Base-by-base conservation (phyloP, 306 rosid species). In the Castanea crenata region DNA sequence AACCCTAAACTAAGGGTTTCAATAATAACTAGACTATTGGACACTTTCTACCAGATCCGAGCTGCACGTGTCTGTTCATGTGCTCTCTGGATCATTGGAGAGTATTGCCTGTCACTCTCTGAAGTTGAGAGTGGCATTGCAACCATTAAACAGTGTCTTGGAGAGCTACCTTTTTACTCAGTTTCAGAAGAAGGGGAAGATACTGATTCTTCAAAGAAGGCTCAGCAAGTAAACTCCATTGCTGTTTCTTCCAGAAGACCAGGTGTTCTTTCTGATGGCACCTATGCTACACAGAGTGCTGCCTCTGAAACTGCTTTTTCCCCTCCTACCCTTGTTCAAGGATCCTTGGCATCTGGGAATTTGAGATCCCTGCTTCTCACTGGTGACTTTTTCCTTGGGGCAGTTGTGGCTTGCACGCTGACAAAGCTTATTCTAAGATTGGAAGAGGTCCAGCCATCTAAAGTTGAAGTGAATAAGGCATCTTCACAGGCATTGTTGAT, bases 221-320 rank as follows among this genome's bases (percentile, higher is more conserved):
- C 85, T 2, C 93, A 82, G 80, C 94, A 85, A 44, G 84, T 90
- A 8, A 90, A 62, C 87, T 77, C 99, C 14, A 68, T 92, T 73
- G 83, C 92, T 1, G 84, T 93, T 69, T 96, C 99, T 49, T 96
- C 99, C 32, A 93, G 93, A 86, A 89, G 99, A 87, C 99, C 99
- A 8, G 98, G 94, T 2, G 84, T 93, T 81, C 98, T 96, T 73
- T 93, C 99, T 0, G 99, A 96, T 74, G 99, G 99, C 71, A 96
- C 99, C 74, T 96, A 96, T 89, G 99, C 99, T 63, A 96, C 99
- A 61, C 99, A 96, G 84, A 91, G 98, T 85, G 99, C 99, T 76
- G 97, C 95, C 8, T 78, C 92, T 58, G 99, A 96, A 85, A 96
- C 97, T 80, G 94, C 92, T 65, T 85, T 96, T 88, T 91, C 97